A percentile compares a stretch with the other conserved stretches of the same genome.
phyloP scores from a whole-genome alignment of 768 basidiomycete genomes.

The Hericium coralloides region DNA sequence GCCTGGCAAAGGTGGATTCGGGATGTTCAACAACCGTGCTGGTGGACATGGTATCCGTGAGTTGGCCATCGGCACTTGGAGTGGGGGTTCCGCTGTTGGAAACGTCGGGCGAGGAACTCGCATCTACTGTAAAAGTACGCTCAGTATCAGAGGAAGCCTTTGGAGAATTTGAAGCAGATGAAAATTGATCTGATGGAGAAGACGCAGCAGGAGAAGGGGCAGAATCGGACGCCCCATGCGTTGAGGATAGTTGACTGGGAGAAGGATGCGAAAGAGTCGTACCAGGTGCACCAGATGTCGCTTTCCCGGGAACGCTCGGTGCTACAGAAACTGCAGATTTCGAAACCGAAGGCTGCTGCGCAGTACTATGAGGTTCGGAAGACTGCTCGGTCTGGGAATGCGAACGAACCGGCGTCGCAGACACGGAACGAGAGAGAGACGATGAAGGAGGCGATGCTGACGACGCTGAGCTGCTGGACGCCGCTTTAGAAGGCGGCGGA shows the following conservation, averaged over 20 bases:
- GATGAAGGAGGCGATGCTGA: not conserved
- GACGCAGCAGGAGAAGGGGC: not conserved
- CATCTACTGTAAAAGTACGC: not conserved
- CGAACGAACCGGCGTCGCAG: constrained; percentile 1
- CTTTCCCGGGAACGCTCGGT: not conserved
- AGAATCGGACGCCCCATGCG: not conserved
- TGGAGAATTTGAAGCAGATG: not conserved
- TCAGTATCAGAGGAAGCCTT: not conserved
- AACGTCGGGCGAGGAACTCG: not conserved
- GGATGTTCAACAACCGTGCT: constrained; percentile 33
- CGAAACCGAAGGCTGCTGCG: not conserved
- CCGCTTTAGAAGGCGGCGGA: not conserved
- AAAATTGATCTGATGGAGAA: not conserved
- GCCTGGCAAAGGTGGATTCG: constrained; percentile 35
- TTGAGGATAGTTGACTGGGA: not conserved
- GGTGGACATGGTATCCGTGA: constrained; percentile 20
- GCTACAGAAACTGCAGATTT: not conserved
- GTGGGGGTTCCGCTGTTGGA: not conserved
- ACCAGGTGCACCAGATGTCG: not conserved
- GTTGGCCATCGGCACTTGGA: not conserved
- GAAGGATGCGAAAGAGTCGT: not conserved
- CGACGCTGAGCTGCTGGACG: not conserved
- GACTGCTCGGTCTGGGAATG: constrained; percentile 4
- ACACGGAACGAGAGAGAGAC: not conserved
- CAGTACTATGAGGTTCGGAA: not conserved